Conservation (phyloP, 495 filamentous ascomycete species). For the Extremus antarcticus region DNA sequence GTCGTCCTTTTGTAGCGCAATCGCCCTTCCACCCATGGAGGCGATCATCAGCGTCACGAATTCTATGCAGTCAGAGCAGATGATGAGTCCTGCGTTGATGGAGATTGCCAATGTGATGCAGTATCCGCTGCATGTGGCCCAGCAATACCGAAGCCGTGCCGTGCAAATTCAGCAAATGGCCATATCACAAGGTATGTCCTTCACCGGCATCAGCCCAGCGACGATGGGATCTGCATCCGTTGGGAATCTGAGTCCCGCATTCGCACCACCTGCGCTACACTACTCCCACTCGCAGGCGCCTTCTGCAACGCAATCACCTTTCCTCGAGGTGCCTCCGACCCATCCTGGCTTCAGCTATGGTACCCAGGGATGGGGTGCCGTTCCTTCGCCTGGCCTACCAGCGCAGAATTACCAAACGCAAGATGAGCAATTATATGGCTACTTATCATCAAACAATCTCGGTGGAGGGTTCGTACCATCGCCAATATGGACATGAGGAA, state of each 20-base stretch:
- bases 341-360: constrained; percentile 7
- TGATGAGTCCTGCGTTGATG: constrained; percentile 20
- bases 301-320: constrained; percentile 20
- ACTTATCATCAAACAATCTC: background rate
- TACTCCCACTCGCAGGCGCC: constrained; percentile 16
- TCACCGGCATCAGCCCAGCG: constrained; percentile 23
- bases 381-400: constrained; percentile 14
- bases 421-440: constrained; percentile 8
- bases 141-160: constrained; percentile 21
- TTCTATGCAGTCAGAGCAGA: constrained; percentile 23
- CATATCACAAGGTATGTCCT: constrained; percentile 15
- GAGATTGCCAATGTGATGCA: constrained; percentile 28
- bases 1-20: constrained; percentile 48
- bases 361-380: constrained; percentile 11
- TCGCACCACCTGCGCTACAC: constrained; percentile 29
- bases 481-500: constrained; percentile 16
- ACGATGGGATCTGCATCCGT: constrained; percentile 23
- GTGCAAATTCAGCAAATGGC: constrained; percentile 24
- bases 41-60: constrained; percentile 29
- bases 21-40: constrained; percentile 28
- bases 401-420: background rate
- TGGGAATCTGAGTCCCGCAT: constrained; percentile 31
- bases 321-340: constrained; percentile 26
- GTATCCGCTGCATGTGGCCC: constrained; percentile 24
- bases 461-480: constrained; percentile 19